Evolutionary conservation across 2,329 filamentous ascomycete genomes (phyloP), one percentile per base, ranked within the genome.

Genomic region (Colletotrichum nymphaeae): DNA sequence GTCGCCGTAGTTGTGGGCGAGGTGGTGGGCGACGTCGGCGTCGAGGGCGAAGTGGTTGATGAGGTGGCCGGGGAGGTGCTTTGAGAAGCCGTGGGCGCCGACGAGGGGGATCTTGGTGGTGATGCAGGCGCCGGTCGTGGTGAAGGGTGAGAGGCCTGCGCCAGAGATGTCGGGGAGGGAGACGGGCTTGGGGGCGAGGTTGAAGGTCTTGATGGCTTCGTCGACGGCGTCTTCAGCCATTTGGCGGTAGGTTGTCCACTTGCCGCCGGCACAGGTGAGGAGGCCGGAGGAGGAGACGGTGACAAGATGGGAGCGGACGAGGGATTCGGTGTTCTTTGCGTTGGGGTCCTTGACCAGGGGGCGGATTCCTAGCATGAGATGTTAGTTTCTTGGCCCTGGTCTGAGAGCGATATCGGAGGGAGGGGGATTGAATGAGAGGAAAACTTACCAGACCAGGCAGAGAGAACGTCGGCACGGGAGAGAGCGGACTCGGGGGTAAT

Each of bases 201-300:
- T 80, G 80, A 94, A 95, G 63, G 89, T 86, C 74, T 88, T 85
- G 83, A 95, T 88, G 32, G 94, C 94, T 78, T 94, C 92, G 79
- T 96, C 93, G 74, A 97, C 94, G 60, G 93, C 93, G 78, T 96
- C 93, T 82, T 97, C 93, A 65, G 94, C 93, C 94, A 97, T 97
- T 80, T 95, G 93, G 68, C 94, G 93, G 84, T 96, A 97, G 12
- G 94, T 97, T 6, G 94, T 97, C 94, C 94, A 96, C 84, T 96
- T 97, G 75, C 94, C 94, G 77, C 94, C 94, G 42, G 93, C 93
- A 81, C 93, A 95, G 64, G 94, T 96, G 76, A 97, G 85, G 19
- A 97, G 88, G 16, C 93, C 94, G 1, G 93, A 93, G 6, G 89
- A 83, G 24, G 94, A 95, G 55, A 93, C 89, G 64, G 93, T 93